Evolutionary conservation across 305 asterid species (phyloP).

Genomic region (Withania somnifera): DNA sequence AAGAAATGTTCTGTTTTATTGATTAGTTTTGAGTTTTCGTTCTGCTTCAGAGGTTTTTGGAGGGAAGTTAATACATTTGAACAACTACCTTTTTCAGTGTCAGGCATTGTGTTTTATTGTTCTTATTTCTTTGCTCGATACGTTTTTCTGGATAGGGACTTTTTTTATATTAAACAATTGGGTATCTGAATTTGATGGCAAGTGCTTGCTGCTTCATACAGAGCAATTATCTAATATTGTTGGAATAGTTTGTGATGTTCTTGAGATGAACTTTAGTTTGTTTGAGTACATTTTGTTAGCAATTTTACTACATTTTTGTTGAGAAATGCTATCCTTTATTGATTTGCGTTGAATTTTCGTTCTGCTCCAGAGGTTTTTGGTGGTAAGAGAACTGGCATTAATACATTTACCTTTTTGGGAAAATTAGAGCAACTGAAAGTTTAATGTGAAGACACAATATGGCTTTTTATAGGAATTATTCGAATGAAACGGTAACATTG

Average conservation of each 20-base stretch:
- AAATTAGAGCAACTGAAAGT: not conserved
- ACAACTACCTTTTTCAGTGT: not conserved
- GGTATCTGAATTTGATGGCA: not conserved
- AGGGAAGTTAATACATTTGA: no score
- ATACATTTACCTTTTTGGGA: conserved; percentile 2
- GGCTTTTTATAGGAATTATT: conserved; percentile 55
- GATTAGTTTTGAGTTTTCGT: no score
- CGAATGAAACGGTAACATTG: conserved; percentile 37
- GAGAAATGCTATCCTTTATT: not conserved
- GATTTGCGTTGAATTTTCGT: not conserved
- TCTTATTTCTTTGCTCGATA: no score
- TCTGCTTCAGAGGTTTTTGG: no score
- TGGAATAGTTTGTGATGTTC: not conserved
- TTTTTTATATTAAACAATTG: not conserved
- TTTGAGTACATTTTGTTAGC: not conserved
- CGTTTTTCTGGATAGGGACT: not conserved
- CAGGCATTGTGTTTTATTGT: not conserved
- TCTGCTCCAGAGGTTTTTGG: conserved; percentile 16
- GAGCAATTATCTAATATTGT: not conserved
- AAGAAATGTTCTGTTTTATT: no score
- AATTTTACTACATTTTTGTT: not conserved
- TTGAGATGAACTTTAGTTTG: not conserved
- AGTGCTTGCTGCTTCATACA: not conserved
- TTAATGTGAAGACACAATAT: conserved; percentile 31
- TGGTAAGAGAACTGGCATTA: conserved; percentile 6